Conservation (phyloP, 371 early-diverging fungal genomes). For the Mortierella polycephala region DNA sequence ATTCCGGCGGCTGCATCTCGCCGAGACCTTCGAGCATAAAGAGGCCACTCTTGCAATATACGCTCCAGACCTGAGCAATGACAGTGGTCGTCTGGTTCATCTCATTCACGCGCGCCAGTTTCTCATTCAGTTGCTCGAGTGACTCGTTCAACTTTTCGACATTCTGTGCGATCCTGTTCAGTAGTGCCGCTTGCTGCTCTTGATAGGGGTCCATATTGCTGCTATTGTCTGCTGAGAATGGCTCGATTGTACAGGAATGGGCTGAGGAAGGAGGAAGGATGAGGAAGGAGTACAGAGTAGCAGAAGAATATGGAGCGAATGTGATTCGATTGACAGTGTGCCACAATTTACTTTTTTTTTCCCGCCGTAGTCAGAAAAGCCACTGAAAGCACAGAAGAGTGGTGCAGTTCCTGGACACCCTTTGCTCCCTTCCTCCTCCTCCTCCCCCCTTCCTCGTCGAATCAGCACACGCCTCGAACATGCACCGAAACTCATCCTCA, state of each 20-base stretch:
- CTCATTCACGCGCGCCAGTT: slow-evolving; percentile 37
- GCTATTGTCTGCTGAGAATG: no score
- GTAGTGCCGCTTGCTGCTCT: slow-evolving; percentile 44
- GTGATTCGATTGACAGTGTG: no score
- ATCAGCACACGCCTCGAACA: slow-evolving; percentile 1
- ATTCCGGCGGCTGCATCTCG: slow-evolving; percentile 46
- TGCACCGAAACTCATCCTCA: slow-evolving; percentile 40
- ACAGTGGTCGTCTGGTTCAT: slow-evolving; percentile 34
- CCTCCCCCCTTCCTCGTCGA: not conserved
- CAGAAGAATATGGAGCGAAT: no score
- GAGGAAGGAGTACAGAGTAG: no score
- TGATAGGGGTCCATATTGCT: slow-evolving; percentile 43
- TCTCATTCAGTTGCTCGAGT: slow-evolving; percentile 40
- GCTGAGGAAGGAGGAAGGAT: no score
- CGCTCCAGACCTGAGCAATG: slow-evolving; percentile 45
- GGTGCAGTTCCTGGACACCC: no score
- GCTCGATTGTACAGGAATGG: no score
- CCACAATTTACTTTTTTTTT: no score
- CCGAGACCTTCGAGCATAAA: slow-evolving; percentile 50
- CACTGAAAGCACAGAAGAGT: no score
- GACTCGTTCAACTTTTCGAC: slow-evolving; percentile 53
- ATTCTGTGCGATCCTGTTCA: slow-evolving; percentile 50
- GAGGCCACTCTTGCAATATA: slow-evolving; percentile 38
- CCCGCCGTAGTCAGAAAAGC: no score
- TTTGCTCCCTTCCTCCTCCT: no score